Evolutionary conservation across 2,329 filamentous ascomycete genomes (phyloP), one percentile per base, ranked within the genome.

Genomic region (Arthrobotrys entomopaga): DNA sequence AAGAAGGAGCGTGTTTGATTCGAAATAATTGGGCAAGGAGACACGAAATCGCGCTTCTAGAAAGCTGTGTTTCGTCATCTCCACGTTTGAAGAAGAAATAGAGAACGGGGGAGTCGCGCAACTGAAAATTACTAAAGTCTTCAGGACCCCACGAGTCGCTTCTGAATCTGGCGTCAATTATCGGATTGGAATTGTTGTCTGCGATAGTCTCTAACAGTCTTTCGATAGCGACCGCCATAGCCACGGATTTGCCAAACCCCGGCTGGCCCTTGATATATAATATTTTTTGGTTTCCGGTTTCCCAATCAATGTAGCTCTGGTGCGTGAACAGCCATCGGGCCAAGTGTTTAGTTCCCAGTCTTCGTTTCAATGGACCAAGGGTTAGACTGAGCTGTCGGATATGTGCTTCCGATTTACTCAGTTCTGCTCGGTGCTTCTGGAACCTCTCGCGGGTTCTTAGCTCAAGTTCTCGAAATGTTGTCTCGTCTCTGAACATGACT

Each of bases 81-180:
- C 69, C 69, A 26, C 69, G 34, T 46, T 65, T 65, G 40, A 73
- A 73, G 26, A 73, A 73, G 58, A 73, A 73, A 50, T 43, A 73
- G 19, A 73, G 19, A n/a, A 73, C 61, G 10, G 60, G 67, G 8
- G 26, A 42, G 16, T 38, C 42, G n/a, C 6, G 22, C 2, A 48
- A 34, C 46, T 43, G 40, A 13, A 19, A 3, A 16, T 40, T 15
- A 11, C 2, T 16, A 2, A 11, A 7, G 16, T 43, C 53, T 4
- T 43, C 20, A 15, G 3, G 6, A 24, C 34, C n/a, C 16, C 11
- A 11, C 2, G 34, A 43, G 2, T 13, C 13, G 19, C 4, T 42
- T 16, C n/a, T 42, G 16, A 42, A 19, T 22, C 34, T 40, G 20
- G 34, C 34, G 7, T 11, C 29, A 38, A 15, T 34, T 16, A 29